phyloP scores from a whole-genome alignment of 2,329 filamentous ascomycete species.

The Pseudogymnoascus sp. region DNA sequence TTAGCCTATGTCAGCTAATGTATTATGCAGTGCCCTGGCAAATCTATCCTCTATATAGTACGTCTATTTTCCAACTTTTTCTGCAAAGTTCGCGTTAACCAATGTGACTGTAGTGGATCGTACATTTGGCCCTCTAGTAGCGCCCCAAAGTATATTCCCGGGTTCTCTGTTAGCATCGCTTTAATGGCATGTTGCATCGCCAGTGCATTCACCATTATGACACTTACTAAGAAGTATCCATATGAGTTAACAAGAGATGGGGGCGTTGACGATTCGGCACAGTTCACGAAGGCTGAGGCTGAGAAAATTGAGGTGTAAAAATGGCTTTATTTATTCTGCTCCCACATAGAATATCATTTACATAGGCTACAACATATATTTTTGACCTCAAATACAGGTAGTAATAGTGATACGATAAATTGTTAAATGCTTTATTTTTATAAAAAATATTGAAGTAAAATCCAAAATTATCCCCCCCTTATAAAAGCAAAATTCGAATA shows the following conservation, averaged over 20 bases:
- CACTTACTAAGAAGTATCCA: conserved; percentile 14
- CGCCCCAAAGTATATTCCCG: neutral
- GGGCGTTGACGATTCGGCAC: conserved; percentile 7
- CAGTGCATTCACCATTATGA: conserved; percentile 11
- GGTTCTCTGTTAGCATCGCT: conserved; percentile 13
- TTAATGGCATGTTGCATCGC: conserved; percentile 11
- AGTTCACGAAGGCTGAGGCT: neutral
- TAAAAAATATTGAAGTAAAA: too few species aligned
- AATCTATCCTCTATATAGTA: conserved; percentile 1
- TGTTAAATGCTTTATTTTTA: neutral
- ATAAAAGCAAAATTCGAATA: too few species aligned
- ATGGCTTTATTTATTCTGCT: neutral
- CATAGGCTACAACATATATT: neutral
- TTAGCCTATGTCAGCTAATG: conserved; percentile 15
- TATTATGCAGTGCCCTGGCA: neutral
- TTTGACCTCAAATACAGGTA: neutral
- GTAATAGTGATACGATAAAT: neutral
- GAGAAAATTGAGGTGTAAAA: neutral
- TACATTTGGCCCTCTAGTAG: neutral
- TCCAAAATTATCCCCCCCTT: too few species aligned
- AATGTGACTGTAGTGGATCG: neutral
- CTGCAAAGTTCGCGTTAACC: neutral
- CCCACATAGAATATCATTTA: neutral
- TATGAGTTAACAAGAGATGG: conserved; percentile 14
- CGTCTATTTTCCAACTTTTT: neutral